phyloP scores from a whole-genome alignment of 2,329 filamentous ascomycete genomes.

The Lasiodiplodia citricola region DNA sequence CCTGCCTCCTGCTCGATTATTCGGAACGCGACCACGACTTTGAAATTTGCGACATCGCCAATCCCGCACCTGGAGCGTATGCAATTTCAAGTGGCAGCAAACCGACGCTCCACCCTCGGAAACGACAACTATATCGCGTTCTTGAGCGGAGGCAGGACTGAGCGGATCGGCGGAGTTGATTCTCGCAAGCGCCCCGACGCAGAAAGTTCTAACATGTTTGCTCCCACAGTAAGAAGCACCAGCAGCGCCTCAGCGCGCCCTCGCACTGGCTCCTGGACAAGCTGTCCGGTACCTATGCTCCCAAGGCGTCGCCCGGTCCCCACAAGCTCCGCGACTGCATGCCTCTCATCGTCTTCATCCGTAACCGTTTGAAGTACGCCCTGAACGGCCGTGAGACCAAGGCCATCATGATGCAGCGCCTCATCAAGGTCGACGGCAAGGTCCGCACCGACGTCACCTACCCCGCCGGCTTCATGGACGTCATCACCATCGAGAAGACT shows the following conservation, averaged over 20 bases:
- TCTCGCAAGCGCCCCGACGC: neutral
- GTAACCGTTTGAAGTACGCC: slow-evolving; percentile 96
- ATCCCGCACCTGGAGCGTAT: too few relatives aligned
- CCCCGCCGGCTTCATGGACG: slow-evolving; percentile 99
- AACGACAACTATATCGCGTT: neutral
- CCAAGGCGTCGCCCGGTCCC: slow-evolving; percentile 79
- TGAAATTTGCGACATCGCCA: neutral
- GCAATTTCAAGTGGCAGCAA: neutral
- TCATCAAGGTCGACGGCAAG: slow-evolving; percentile 99
- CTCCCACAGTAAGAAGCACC: slow-evolving; percentile 87
- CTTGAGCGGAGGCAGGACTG: slow-evolving; percentile 3
- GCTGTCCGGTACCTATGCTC: slow-evolving; percentile 80
- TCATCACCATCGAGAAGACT: slow-evolving; percentile 99
- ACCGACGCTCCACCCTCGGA: neutral
- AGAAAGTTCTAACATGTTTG: slow-evolving; percentile 4
- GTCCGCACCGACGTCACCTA: slow-evolving; percentile 98
- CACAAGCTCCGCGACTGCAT: slow-evolving; percentile 99
- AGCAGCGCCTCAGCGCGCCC: slow-evolving; percentile 99
- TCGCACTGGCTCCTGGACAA: slow-evolving; percentile 99
- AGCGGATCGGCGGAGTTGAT: neutral
- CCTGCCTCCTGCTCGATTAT: slow-evolving; percentile 10
- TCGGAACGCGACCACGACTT: neutral
- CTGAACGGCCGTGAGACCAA: slow-evolving; percentile 98
- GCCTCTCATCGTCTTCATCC: slow-evolving; percentile 98
- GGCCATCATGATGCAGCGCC: slow-evolving; percentile 98